A percentile compares a stretch with the other conserved stretches of the same genome.
phyloP scores from a whole-genome alignment of 139 green algal genomes.

The Edaphochlamys debaryana region DNA sequence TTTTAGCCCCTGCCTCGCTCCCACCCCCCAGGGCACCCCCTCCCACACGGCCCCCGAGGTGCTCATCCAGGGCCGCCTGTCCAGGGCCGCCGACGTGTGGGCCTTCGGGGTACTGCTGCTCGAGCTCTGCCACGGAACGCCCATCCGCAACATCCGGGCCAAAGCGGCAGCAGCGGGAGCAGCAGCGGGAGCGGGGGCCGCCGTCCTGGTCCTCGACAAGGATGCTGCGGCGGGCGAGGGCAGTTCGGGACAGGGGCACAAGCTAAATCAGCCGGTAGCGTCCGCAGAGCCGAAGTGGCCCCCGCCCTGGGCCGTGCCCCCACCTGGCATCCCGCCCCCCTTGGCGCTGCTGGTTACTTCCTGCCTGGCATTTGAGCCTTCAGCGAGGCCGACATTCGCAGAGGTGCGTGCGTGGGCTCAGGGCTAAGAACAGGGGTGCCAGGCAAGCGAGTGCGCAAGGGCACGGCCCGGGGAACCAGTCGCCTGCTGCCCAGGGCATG shows the following conservation, averaged over 20 bases:
- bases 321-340: not conserved
- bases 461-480: too few relatives aligned
- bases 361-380: not conserved
- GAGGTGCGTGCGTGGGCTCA: not conserved
- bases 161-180: not conserved
- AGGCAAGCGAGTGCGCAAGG: too few relatives aligned
- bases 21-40: conserved; percentile 29
- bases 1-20: too few relatives aligned
- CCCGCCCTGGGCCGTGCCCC: not conserved
- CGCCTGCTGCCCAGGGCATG: too few relatives aligned
- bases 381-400: not conserved
- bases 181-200: not conserved
- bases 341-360: not conserved
- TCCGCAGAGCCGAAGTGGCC: not conserved
- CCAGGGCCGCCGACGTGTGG: conserved; percentile 26
- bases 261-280: too few relatives aligned
- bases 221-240: too few relatives aligned
- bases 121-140: not conserved
- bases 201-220: too few relatives aligned
- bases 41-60: conserved; percentile 56
- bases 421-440: too few relatives aligned
- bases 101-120: conserved; percentile 24
- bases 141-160: not conserved
- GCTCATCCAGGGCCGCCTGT: not conserved
- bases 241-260: too few relatives aligned